Evolutionary conservation across 805 yeast species (phyloP), one percentile per base, ranked within the genome.

Genomic region (Sungouiozyma ichnusensis): DNA sequence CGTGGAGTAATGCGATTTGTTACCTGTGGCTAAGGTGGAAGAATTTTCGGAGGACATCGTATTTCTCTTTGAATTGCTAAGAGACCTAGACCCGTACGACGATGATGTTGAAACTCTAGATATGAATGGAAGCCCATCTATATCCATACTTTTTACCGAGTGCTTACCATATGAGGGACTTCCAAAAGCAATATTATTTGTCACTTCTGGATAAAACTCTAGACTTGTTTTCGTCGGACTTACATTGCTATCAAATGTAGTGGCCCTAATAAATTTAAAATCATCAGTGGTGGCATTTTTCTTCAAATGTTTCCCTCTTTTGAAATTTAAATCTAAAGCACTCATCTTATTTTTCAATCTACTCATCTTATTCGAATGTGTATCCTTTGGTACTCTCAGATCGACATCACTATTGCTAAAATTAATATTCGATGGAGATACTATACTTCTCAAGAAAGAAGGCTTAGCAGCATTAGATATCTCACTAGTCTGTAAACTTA

Each of bases 331-430:
- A 18, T 54, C 58, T 7, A 55, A 46, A 8, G 50, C 45, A 32
- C 53, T 50, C 38, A 57, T 51, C 24, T 50, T 52, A 34, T 48
- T 45, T 42, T 43, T 50, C 27, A 57, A 29, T 24, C 47, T 42
- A 36, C 51, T 52, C 39, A 57, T 47, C 42, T 44, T 53, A 20
- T 50, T 19, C 7, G 19, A 16, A 7, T 24, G 3, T 13, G 32
- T 19, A 20, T 35, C 16, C 20, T 24, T 35, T 27, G 38, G 8
- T 19, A 4, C 13, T 18, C 16, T 24, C 4, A 24, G 29, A 24
- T 24, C 29, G 29, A 6, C 11, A 7, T 24, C 29, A 24, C 29
- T 24, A 24, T 24, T 24, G 29, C 29, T 24, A 11, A 24, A 24
- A 24, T 24, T 24, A 24, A 7, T 24, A 24, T 24, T 6, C 9